Conservation (phyloP, 1,284 basidiomycete genomes). For the Cystobasidium slooffiae region DNA sequence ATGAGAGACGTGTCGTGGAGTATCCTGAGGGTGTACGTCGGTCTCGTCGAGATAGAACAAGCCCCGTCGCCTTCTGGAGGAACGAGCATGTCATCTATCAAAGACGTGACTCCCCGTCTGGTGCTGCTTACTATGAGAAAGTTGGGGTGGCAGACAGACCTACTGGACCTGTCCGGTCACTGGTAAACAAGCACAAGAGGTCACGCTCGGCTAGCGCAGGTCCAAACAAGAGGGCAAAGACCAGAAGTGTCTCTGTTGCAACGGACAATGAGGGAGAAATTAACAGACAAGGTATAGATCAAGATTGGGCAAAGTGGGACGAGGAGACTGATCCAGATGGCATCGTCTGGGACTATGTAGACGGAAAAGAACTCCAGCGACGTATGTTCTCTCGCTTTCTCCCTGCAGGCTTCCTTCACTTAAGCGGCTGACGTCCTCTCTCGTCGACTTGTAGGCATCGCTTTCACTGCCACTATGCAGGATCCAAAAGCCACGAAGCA, state of each 20-base stretch:
- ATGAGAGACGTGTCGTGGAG: constrained; percentile 5
- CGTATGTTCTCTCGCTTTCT: constrained; percentile 63
- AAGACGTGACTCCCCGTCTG: constrained; percentile 61
- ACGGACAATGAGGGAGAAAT: constrained; percentile 37
- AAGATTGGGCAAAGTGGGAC: constrained; percentile 74
- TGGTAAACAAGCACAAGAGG: constrained; percentile 21
- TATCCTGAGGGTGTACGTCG: constrained; percentile 67
- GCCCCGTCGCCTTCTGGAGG: constrained; percentile 91
- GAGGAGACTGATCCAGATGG: constrained; percentile 72
- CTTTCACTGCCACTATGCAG: constrained; percentile 63
- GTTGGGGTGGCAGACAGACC: constrained; percentile 35
- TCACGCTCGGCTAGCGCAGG: constrained; percentile 21
- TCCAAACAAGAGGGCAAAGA: constrained; percentile 28
- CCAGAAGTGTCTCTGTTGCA: constrained; percentile 49
- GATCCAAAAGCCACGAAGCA: constrained; percentile 59
- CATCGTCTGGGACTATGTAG: constrained; percentile 71
- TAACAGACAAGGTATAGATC: constrained; percentile 58
- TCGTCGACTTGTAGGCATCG: constrained; percentile 65
- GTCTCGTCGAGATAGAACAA: constrained; percentile 70
- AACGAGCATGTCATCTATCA: constrained; percentile 85
- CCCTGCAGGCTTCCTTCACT: background rate
- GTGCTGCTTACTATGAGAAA: constrained; percentile 51
- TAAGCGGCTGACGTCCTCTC: background rate
- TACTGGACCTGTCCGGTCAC: constrained; percentile 9
- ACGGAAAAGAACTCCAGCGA: constrained; percentile 66